Percentiles rank a stretch among this genome's conserved stretches.
These are phyloP conservation scores for Epichloe elymi DNA, from an alignment of 2,329 filamentous ascomycete species.

Conservation along the genomic window DNA sequence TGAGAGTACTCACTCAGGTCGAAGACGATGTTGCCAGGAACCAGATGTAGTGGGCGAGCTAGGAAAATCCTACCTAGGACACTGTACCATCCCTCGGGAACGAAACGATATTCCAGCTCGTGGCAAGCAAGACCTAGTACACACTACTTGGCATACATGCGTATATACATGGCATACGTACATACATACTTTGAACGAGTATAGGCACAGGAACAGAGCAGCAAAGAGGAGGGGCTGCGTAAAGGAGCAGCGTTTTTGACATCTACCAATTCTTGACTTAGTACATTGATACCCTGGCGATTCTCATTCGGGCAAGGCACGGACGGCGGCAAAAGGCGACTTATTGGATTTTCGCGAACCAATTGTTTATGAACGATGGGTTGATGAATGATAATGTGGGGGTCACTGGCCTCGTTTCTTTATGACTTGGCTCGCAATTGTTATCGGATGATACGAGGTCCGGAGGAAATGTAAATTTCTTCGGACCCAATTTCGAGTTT, in stretches of 20 bases:
- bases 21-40: conserved; percentile 18
- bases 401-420: too few relatives aligned
- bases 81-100: too few relatives aligned
- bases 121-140: background rate
- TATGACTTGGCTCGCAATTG: too few relatives aligned
- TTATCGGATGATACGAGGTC: too few relatives aligned
- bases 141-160: background rate
- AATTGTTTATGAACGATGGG: background rate
- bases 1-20: conserved; percentile 16
- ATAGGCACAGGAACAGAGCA: background rate
- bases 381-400: background rate
- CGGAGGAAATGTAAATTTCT: too few relatives aligned
- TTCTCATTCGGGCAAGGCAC: background rate
- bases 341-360: background rate
- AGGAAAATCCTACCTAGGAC: background rate
- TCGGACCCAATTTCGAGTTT: too few relatives aligned
- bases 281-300: background rate
- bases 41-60: conserved; percentile 12
- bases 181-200: too few relatives aligned
- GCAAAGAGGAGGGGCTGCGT: background rate
- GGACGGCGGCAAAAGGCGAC: background rate
- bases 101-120: background rate
- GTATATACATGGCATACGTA: too few relatives aligned
- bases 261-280: background rate
- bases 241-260: background rate